Conservation (phyloP, 441 rosid species). For the Erysimum cheiri region DNA sequence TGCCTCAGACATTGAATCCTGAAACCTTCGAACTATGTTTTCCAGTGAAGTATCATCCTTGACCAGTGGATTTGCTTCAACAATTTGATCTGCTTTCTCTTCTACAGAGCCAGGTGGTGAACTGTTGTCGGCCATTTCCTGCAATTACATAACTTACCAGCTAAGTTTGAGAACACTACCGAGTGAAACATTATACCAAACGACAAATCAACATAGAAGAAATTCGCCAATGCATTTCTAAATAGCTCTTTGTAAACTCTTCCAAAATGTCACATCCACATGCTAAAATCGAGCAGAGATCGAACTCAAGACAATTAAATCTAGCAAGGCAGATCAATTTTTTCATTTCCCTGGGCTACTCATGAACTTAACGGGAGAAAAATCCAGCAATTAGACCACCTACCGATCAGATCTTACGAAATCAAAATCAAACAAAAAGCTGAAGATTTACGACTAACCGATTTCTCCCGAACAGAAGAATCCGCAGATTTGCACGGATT, state of each 20-base stretch:
- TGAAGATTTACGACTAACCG: conserved; percentile 31
- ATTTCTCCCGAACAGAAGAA: conserved; percentile 6
- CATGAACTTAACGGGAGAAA: conserved; percentile 9
- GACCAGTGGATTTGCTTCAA: conserved; percentile 39
- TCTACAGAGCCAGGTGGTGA: conserved; percentile 59
- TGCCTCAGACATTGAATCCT: conserved; percentile 60
- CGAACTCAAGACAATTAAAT: conserved; percentile 17
- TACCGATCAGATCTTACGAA: conserved; percentile 36
- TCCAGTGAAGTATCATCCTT: conserved; percentile 69
- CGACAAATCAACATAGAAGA: neutral
- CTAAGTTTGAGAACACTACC: conserved; percentile 10
- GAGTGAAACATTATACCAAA: neutral
- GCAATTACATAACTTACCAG: conserved; percentile 16
- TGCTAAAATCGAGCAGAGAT: conserved; percentile 4
- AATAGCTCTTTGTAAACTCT: neutral
- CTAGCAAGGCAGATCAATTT: neutral
- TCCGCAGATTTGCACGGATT: conserved; percentile 2
- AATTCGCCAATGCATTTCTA: conserved; percentile 20
- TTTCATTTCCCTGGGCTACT: neutral
- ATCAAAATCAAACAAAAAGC: neutral
- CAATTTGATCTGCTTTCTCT: conserved; percentile 59
- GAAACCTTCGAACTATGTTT: conserved; percentile 62
- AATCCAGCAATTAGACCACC: neutral
- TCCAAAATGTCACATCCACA: neutral
- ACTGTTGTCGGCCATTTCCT: conserved; percentile 69